Evolutionary conservation across 352 stramenopile species (phyloP), one percentile per base, ranked within the genome.

Genomic region (Elongisporangium senticosum): DNA sequence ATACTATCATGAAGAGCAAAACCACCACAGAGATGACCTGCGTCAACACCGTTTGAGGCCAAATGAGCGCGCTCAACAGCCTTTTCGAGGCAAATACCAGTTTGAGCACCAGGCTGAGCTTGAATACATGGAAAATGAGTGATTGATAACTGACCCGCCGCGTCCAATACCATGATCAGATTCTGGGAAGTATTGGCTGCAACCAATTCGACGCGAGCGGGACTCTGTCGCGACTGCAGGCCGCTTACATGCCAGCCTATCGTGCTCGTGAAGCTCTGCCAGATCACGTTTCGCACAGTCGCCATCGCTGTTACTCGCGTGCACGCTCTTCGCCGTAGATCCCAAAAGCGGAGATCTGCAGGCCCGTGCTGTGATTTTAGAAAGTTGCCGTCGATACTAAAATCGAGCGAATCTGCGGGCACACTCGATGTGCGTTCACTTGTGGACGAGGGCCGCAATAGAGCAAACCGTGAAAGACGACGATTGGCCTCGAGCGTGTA

Each of bases 1-100:
- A 89, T 37, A 39, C 67, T 77, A 49, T 89, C 84, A 51, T 87
- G 75, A 2, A 90, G 65, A 8, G 84, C 79, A 61, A 92, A 92
- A 0, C 71, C 68, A 5, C 61, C 64, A 24, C 10, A 62, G 2
- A 26, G 15, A 26, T 23, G 49, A 1, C 33, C 33, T 43, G 33
- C 8, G 13, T 43, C 33, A 17, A 43, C 33, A 17, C 33, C 33
- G 13, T 15, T 43, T 1, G 33, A 43, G 33, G 33, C 33, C 11
- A 75, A 21, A 39, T 80, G 69, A 15, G 68, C 67, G 14, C 23
- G 39, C 24, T 50, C 33, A 19, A 65, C 20, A 7, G 57, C 40
- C 19, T 68, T 68, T 33, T 61, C 51, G 17, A 72, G 67, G 39
- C 63, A 69, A 33, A 66, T 40, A 8, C 40, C 37, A 13, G 57